Evolutionary conservation across 129 eudicot species (phyloP), one percentile per base, ranked within the genome.

Genomic region (Sambucus nigra): DNA sequence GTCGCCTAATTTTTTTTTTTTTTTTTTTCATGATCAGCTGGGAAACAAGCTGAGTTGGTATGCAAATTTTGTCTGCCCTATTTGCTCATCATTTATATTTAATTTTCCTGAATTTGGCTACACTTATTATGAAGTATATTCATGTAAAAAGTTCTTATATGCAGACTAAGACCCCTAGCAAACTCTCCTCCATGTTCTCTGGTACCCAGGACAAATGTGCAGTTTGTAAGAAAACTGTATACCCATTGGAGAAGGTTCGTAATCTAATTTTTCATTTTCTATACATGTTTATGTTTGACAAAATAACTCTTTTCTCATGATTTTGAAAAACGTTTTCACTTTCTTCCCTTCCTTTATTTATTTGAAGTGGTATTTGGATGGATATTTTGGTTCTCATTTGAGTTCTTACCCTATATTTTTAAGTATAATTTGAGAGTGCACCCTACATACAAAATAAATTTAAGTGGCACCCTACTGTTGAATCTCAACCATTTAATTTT

Each of bases 121-220:
- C 4, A 42, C 4, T 13, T 0, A 4, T 42, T 42, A 42, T 16
- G 19, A 9, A 5, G 48, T 16, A 42, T 20, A 42, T 55, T 35
- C 64, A 6, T 46, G 24, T 66, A 31, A 57, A 17, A 13, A n/a
- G n/a, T n/a, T n/a, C n/a, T 28, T 70, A 47, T 7, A 2, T 35
- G 42, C 66, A 84, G 95, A 67, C 55, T 13, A 84, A 65, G 57
- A 20, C 55, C 8, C 70, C 95, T n/a, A 85, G 88, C 76, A 89
- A 78, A 53, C 69, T 74, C 35, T 76, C 94, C 7, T 26, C 89
- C n/a, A 17, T 91, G 61, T 85, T 91, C 66, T 81, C 86, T 14
- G 95, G 98, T 8, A 91, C 95, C 42, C 94, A 76, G 35, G 98
- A 91, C 2, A 91, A 85, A 69, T 91, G 98, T 59, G 79, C 81